Evolutionary conservation across 2,329 filamentous ascomycete species (phyloP), one percentile per base, ranked within the genome.

Genomic region (Verticillium albo-atrum): DNA sequence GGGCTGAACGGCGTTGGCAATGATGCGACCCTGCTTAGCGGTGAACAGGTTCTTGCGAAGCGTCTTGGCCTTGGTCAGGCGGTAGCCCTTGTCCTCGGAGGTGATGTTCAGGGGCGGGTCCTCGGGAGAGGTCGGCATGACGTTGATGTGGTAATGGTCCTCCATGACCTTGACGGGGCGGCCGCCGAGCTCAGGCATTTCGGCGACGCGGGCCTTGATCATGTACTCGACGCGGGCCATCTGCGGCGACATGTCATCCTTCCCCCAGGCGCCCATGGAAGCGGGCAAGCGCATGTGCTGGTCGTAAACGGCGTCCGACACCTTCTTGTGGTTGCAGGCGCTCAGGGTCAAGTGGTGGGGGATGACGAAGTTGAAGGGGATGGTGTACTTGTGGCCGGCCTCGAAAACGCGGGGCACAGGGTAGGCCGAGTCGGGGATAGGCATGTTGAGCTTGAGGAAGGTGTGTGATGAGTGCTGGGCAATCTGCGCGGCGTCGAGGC

Each of bases 331-430:
- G 65, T 73, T 79, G 74, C 83, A 86, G 20, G 83, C 82, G 60
- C 77, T 78, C 55, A 85, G 74, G 20, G 83, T 85, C 61, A 86
- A 79, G 58, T 84, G 78, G 63, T 76, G 74, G n/a, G 83, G 83
- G 17, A 86, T 77, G 60, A 86, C 79, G 63, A 86, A 86, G 72
- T 83, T 72, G 73, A 86, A 83, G n/a, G 83, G 83, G 26, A 86
- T 70, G 15, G 67, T 76, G 70, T 83, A 82, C 27, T 74, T 75
- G 63, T 69, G 69, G 2, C 77, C 80, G n/a, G 76, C 73, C 68
- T 79, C 72, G 61, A 85, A 79, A 30, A 83, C 66, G 34, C 77
- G 72, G 23, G 77, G 72, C 7, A 71, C 70, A 2, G 83, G 83
- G 57, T 85, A 79, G 6, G 72, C 67, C 1, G 75, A 74, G n/a